Evolutionary conservation across 2,329 filamentous ascomycete genomes (phyloP).

Genomic region (Blastomyces parvus): DNA sequence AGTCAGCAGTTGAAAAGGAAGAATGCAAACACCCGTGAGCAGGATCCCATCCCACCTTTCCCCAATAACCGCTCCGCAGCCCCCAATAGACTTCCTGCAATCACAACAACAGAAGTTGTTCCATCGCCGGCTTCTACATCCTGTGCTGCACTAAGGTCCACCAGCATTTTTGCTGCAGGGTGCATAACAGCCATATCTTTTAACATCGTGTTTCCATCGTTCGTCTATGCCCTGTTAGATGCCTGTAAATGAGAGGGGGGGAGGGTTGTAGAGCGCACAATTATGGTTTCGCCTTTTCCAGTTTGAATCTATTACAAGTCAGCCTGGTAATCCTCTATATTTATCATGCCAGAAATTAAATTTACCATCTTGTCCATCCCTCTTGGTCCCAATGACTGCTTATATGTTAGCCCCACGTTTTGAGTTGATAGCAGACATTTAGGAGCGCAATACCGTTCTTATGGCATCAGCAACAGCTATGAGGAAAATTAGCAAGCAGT

Average conservation of each 20-base stretch:
- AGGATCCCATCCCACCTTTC: constrained; percentile 51
- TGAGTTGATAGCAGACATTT: constrained; percentile 12
- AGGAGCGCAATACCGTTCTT: constrained; percentile 54
- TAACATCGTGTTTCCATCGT: constrained; percentile 98
- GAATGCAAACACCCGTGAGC: neutral
- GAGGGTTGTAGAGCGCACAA: constrained; percentile 43
- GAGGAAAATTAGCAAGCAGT: constrained; percentile 21
- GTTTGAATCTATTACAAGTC: constrained; percentile 60
- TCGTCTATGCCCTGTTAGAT: constrained; percentile 49
- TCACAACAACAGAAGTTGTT: constrained; percentile 95
- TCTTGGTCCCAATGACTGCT: constrained; percentile 74
- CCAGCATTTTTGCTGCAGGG: constrained; percentile 98
- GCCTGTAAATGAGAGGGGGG: constrained; percentile 2
- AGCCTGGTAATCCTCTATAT: constrained; percentile 14
- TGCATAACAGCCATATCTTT: constrained; percentile 99
- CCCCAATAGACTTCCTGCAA: constrained; percentile 87
- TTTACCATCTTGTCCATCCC: constrained; percentile 94
- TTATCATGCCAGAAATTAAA: constrained; percentile 2
- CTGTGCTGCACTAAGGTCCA: constrained; percentile 92
- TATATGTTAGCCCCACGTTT: constrained; percentile 33
- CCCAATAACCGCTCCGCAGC: constrained; percentile 82
- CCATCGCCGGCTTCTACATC: constrained; percentile 98
- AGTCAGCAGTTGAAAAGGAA: neutral
- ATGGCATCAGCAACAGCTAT: constrained; percentile 94
- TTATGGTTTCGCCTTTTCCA: constrained; percentile 92